These are phyloP conservation scores for Verruconis gallopava DNA, from an alignment of 2,329 filamentous ascomycete genomes.

Conservation along the genomic window DNA sequence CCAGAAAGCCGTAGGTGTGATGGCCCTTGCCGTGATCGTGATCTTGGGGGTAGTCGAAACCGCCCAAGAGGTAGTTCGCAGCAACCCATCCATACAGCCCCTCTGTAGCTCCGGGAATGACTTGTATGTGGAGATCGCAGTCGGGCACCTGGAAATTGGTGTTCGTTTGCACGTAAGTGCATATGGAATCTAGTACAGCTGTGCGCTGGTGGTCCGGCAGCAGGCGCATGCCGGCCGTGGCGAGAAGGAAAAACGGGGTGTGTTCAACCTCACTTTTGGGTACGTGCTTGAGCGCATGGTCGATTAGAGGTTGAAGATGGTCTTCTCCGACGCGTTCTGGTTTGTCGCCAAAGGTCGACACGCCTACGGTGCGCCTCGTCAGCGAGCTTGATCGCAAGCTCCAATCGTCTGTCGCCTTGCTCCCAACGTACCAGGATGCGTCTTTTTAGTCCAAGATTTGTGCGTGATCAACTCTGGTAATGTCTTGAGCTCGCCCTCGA, in stretches of 20 bases:
- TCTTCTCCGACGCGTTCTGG: conserved; percentile 66
- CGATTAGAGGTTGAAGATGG: conserved; percentile 65
- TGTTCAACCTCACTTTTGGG: conserved; percentile 63
- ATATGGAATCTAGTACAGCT: conserved; percentile 63
- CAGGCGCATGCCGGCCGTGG: conserved; percentile 88
- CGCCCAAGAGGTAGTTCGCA: conserved; percentile 85
- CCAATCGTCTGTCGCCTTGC: too few species aligned
- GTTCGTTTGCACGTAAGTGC: conserved; percentile 63
- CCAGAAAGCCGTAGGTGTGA: conserved; percentile 91
- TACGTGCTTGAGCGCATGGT: conserved; percentile 69
- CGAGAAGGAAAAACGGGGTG: conserved; percentile 89
- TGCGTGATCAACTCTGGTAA: conserved; percentile 74
- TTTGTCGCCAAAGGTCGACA: conserved; percentile 76
- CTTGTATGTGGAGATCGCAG: conserved; percentile 78
- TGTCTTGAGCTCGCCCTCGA: conserved; percentile 46
- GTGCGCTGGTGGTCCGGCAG: conserved; percentile 61
- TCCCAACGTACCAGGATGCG: conserved; percentile 60
- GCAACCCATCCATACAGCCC: conserved; percentile 96
- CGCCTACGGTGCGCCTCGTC: too few species aligned
- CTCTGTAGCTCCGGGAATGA: conserved; percentile 91
- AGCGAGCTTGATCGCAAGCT: too few species aligned
- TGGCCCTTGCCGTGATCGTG: conserved; percentile 78
- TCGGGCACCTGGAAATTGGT: conserved; percentile 81
- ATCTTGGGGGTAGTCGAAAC: conserved; percentile 64
- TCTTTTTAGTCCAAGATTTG: conserved; percentile 85